Evolutionary conservation across 2,329 filamentous ascomycete genomes (phyloP).

Genomic region (Claviceps paspali): DNA sequence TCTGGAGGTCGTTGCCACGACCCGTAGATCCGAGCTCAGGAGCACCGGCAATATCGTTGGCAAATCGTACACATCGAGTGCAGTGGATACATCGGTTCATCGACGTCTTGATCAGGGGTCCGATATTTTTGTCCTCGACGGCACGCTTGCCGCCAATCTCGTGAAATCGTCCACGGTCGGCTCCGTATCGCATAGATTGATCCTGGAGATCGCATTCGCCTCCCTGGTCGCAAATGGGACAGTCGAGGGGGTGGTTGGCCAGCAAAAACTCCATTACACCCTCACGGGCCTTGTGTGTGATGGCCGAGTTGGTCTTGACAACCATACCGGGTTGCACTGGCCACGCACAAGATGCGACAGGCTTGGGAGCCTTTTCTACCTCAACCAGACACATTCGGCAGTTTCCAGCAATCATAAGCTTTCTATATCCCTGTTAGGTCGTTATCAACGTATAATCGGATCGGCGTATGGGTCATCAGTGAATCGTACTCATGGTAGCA

Average conservation of each 20-base stretch:
- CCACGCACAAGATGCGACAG: slow-evolving; percentile 96
- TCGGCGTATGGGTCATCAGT: slow-evolving; percentile 8
- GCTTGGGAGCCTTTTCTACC: slow-evolving; percentile 91
- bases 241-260: slow-evolving; percentile 91
- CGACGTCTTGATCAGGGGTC: slow-evolving; percentile 93
- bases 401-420: slow-evolving; percentile 97
- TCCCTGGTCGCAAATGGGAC: slow-evolving; percentile 96
- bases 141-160: slow-evolving; percentile 91
- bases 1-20: slow-evolving; percentile 93
- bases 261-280: slow-evolving; percentile 98
- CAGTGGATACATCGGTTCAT: slow-evolving; percentile 99
- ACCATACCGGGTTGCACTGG: slow-evolving; percentile 98
- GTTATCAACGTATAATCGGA: slow-evolving; percentile 14
- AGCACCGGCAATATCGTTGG: slow-evolving; percentile 91
- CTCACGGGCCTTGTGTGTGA: slow-evolving; percentile 94
- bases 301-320: slow-evolving; percentile 92
- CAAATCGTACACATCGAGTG: slow-evolving; percentile 92
- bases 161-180: slow-evolving; percentile 91
- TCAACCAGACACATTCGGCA: slow-evolving; percentile 99
- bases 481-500: slow-evolving; percentile 86
- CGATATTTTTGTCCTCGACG: slow-evolving; percentile 98
- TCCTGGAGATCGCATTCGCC: slow-evolving; percentile 98
- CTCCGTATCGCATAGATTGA: slow-evolving; percentile 97
- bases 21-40: slow-evolving; percentile 89
- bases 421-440: slow-evolving; percentile 42